Percentiles rank a stretch among this genome's conserved stretches.
These are phyloP conservation scores for Pyrenophora tritici-repentis DNA, from an alignment of 2,329 filamentous ascomycete genomes.

Conservation along the genomic window DNA sequence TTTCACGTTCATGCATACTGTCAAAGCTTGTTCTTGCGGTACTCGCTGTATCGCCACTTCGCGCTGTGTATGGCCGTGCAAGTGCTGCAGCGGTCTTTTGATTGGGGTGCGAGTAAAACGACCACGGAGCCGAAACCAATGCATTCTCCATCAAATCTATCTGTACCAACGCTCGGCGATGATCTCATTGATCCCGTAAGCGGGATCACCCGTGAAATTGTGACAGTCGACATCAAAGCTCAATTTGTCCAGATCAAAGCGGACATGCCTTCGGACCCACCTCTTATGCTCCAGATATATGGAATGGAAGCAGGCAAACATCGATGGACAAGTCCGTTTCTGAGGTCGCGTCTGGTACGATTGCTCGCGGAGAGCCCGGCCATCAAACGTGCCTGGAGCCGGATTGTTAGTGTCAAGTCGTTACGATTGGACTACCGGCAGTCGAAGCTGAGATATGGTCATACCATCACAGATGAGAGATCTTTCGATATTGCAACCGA, in stretches of 20 bases:
- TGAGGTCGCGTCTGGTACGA: slow-evolving; percentile 77
- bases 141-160: slow-evolving; percentile 32
- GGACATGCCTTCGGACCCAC: slow-evolving; percentile 85
- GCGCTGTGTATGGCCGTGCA: slow-evolving; percentile 79
- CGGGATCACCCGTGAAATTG: slow-evolving; percentile 62
- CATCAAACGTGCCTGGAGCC: slow-evolving; percentile 82
- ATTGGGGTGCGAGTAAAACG: slow-evolving; percentile 23
- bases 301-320: slow-evolving; percentile 81
- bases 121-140: slow-evolving; percentile 16
- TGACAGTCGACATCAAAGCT: slow-evolving; percentile 81
- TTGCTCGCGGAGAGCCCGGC: slow-evolving; percentile 86
- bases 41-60: slow-evolving; percentile 93
- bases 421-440: slow-evolving; percentile 81
- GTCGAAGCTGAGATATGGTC: slow-evolving; percentile 69
- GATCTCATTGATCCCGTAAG: slow-evolving; percentile 34
- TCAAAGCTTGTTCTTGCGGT: slow-evolving; percentile 79
- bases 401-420: slow-evolving; percentile 81
- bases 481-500: slow-evolving; percentile 85
- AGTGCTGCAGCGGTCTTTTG: slow-evolving; percentile 63
- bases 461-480: slow-evolving; percentile 70
- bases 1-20: slow-evolving; percentile 85
- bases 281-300: slow-evolving; percentile 87
- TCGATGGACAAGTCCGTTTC: slow-evolving; percentile 83
- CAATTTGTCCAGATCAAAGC: slow-evolving; percentile 86
- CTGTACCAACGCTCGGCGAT: slow-evolving; percentile 40